Evolutionary conservation across 2,329 filamentous ascomycete genomes (phyloP).

Genomic region (Anthostomella pinea): DNA sequence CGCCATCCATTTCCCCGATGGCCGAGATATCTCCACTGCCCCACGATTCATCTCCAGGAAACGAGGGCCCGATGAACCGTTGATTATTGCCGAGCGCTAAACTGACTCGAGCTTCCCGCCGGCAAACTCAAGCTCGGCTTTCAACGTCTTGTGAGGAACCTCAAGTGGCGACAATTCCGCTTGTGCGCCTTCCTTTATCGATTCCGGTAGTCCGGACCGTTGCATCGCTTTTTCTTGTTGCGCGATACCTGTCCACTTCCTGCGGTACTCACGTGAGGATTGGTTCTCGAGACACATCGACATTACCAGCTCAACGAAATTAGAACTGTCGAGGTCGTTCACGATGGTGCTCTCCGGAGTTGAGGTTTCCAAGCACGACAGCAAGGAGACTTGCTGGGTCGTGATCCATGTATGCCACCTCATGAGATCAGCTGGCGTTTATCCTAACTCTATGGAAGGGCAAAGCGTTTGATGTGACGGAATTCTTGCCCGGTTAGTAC

Average conservation of each 20-base stretch:
- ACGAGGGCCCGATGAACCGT: slow-evolving; percentile 1
- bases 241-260: no score
- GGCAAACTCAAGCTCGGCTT: neutral
- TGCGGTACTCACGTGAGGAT: no score
- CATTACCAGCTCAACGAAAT: neutral
- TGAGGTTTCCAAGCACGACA: slow-evolving; percentile 69
- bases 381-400: slow-evolving; percentile 83
- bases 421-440: neutral
- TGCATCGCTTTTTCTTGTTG: no score
- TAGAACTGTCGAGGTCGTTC: no score
- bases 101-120: neutral
- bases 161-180: no score
- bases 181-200: no score
- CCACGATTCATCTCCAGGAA: slow-evolving; percentile 10
- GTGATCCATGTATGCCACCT: slow-evolving; percentile 66
- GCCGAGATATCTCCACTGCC: slow-evolving; percentile 13
- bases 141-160: no score
- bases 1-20: slow-evolving; percentile 27
- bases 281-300: neutral
- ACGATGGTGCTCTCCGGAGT: slow-evolving; percentile 47
- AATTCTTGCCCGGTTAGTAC: slow-evolving; percentile 68
- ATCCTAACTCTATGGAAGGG: slow-evolving; percentile 43
- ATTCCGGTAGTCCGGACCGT: no score
- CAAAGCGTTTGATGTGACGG: slow-evolving; percentile 85
- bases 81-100: slow-evolving; percentile 1